Evolutionary conservation across 164 flowering plant genomes (phyloP).

Genomic region (Berberis vulgaris): DNA sequence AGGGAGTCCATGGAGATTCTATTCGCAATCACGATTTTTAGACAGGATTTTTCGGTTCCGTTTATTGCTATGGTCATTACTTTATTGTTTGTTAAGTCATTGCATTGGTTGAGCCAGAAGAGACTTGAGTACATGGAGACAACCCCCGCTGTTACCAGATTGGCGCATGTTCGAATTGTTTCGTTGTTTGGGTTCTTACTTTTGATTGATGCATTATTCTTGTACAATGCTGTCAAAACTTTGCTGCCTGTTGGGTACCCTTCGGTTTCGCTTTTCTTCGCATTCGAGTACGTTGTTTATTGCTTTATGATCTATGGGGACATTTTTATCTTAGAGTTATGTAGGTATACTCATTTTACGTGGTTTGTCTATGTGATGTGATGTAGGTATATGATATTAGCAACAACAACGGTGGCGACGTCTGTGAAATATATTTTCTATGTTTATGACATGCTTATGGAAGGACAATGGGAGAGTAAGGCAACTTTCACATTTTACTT

Average conservation of each 20-base stretch:
- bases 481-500: slow-evolving; percentile 92
- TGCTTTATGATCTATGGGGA: background rate
- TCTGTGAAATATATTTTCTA: slow-evolving; percentile 88
- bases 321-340: background rate
- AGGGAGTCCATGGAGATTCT: slow-evolving; percentile 97
- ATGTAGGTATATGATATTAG: slow-evolving; percentile 90
- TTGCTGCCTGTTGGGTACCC: slow-evolving; percentile 66
- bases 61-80: slow-evolving; percentile 90
- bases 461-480: slow-evolving; percentile 98
- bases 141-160: slow-evolving; percentile 71
- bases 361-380: background rate
- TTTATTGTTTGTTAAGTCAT: slow-evolving; percentile 70
- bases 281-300: slow-evolving; percentile 78
- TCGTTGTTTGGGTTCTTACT: slow-evolving; percentile 89
- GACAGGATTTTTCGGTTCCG: slow-evolving; percentile 86
- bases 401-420: slow-evolving; percentile 86
- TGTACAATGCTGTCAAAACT: slow-evolving; percentile 53
- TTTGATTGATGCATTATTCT: slow-evolving; percentile 55
- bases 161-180: slow-evolving; percentile 79
- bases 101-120: slow-evolving; percentile 99
- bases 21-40: slow-evolving; percentile 89
- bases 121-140: slow-evolving; percentile 98
- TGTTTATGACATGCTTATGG: slow-evolving; percentile 96
- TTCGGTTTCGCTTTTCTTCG: slow-evolving; percentile 88
- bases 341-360: background rate